Evolutionary conservation across 139 green algal genomes (phyloP).

Genomic region (Coelastrella sp.): DNA sequence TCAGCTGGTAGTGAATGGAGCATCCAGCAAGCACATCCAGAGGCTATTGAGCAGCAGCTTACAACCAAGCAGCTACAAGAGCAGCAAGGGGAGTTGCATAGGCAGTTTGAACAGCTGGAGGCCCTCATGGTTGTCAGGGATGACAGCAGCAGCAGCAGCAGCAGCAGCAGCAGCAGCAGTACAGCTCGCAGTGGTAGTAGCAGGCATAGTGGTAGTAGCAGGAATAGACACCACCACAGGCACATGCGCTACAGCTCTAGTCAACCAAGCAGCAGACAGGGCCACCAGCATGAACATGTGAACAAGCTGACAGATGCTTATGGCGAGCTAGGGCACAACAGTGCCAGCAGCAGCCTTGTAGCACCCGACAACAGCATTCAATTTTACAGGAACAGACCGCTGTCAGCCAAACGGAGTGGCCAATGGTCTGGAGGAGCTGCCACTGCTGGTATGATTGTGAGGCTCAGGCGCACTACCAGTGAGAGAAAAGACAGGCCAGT

Average conservation of each 20-base stretch:
- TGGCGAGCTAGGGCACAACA: no score
- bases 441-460: background rate
- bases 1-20: background rate
- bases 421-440: background rate
- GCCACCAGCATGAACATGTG: no score
- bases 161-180: background rate
- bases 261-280: no score
- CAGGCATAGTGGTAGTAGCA: background rate
- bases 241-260: no score
- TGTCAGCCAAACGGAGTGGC: no score
- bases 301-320: no score
- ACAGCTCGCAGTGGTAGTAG: background rate
- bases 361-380: no score
- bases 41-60: background rate
- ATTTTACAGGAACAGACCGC: no score
- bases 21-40: background rate
- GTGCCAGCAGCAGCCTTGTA: no score
- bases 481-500: background rate
- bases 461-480: background rate
- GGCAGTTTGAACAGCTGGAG: constrained; percentile 29
- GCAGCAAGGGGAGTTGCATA: constrained; percentile 22
- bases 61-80: constrained; percentile 26
- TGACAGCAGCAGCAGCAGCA: constrained; percentile 32
- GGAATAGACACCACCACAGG: background rate
- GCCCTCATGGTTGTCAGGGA: constrained; percentile 23